These are phyloP conservation scores for Stemphylium beticola DNA, from an alignment of 2,329 filamentous ascomycete species.

Conservation along the genomic window DNA sequence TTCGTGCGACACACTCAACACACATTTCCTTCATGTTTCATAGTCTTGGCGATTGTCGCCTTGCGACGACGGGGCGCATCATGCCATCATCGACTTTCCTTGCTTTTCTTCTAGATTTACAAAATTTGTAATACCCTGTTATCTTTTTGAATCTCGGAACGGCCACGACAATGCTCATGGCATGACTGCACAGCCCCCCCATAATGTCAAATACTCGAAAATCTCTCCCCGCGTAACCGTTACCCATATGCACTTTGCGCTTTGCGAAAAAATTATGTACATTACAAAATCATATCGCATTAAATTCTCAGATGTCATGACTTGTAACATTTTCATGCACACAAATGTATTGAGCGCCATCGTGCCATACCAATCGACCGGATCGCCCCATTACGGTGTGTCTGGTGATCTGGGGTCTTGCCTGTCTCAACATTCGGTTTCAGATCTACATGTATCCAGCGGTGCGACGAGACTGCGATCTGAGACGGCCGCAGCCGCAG, in stretches of 20 bases:
- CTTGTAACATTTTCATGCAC: conserved; percentile 6
- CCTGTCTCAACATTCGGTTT: conserved; percentile 11
- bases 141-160: background rate
- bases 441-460: conserved; percentile 5
- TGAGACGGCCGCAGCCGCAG: conserved; percentile 1
- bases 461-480: background rate
- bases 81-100: background rate
- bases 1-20: conserved; percentile 4
- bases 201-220: background rate
- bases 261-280: background rate
- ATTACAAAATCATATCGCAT: background rate
- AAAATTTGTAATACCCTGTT: conserved; percentile 9
- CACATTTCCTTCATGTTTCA: conserved; percentile 1
- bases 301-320: background rate
- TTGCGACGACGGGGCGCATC: background rate
- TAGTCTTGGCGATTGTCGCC: background rate
- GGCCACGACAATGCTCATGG: too few relatives aligned
- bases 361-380: background rate
- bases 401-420: background rate
- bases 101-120: background rate
- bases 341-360: background rate
- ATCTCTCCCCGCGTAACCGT: background rate
- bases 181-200: background rate
- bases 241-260: background rate
- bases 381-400: background rate